Evolutionary conservation across 768 basidiomycete genomes (phyloP).

Genomic region (Erythrobasidium yunnanense): DNA sequence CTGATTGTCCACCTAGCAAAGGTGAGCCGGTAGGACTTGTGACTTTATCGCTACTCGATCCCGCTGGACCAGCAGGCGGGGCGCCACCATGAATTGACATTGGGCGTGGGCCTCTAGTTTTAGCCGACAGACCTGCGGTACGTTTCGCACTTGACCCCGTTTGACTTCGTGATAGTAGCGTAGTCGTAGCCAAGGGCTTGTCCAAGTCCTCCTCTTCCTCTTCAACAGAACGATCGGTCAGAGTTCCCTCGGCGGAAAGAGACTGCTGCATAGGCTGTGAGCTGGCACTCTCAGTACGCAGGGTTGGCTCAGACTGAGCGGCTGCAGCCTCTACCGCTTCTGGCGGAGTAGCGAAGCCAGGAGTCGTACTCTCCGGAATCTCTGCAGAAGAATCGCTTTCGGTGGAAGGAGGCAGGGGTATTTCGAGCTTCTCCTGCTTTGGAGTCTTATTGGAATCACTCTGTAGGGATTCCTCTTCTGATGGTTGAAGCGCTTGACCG

Average conservation of each 20-base stretch:
- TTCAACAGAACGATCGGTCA: background rate
- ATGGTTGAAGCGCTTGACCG: no score
- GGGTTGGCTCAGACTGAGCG: background rate
- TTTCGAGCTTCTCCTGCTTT: background rate
- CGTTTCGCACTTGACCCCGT: conserved; percentile 1
- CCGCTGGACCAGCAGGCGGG: no score
- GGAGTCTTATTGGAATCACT: background rate
- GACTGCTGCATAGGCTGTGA: background rate
- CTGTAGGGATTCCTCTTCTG: background rate
- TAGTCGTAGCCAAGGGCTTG: background rate
- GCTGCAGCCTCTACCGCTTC: background rate
- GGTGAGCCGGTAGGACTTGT: background rate
- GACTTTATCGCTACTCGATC: no score
- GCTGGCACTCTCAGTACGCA: background rate
- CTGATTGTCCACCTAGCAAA: background rate
- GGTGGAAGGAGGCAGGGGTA: background rate
- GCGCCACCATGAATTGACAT: background rate
- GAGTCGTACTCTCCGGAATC: background rate
- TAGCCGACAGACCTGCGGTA: background rate
- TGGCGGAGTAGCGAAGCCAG: conserved; percentile 4
- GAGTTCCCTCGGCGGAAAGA: background rate
- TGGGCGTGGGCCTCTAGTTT: conserved; percentile 6
- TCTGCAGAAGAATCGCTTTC: background rate
- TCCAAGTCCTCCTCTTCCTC: background rate
- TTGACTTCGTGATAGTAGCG: background rate